Evolutionary conservation across 352 stramenopile species (phyloP), one percentile per base, ranked within the genome.

Genomic region (Phytophthora kernoviae): DNA sequence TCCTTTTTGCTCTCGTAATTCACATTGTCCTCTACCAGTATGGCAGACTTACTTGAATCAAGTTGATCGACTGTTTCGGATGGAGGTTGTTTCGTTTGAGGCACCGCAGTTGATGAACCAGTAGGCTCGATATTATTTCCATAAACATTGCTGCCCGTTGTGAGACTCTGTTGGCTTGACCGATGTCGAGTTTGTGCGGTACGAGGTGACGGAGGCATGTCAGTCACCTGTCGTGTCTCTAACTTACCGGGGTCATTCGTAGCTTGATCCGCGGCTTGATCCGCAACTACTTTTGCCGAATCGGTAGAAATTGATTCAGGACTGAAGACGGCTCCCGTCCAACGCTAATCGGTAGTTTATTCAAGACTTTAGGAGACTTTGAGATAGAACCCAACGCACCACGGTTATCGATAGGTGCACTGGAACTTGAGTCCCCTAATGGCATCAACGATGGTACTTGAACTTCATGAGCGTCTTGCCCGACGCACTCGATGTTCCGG

Each of bases 391-490:
- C 32, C 32, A 54, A 54, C 2, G 9, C 32, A 14, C 40, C 50
- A 15, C 0, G 14, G 24, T 18, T 36, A 49, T 43, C 10, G 15
- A 32, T 42, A 36, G 41, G 26, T 18, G 43, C 26, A 10, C 26
- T 59, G 0, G 24, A 2, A 15, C 24, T 51, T 21, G 37, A 7
- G 26, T 17, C 54, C 7, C 21, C 45, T 30, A 55, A 21, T 24
- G 37, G 0, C 6, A 43, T 50, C 11, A 50, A 33, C 41, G 33
- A 44, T 11, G 51, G 17, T 34, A 37, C 39, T 39, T 68, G 55
- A 70, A 4, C 20, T 70, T 55, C 44, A 48, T 37, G 26, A 65
- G 32, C 5, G 17, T 20, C 46, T 18, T 65, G 41, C 26, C 22
- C 21, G 14, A 17, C 46, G 22, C 62, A 42, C 26, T 17, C 21